Percentiles rank a stretch among this genome's conserved stretches.
phyloP scores from a whole-genome alignment of 2,329 filamentous ascomycete species.

The Trichophyton equinum region DNA sequence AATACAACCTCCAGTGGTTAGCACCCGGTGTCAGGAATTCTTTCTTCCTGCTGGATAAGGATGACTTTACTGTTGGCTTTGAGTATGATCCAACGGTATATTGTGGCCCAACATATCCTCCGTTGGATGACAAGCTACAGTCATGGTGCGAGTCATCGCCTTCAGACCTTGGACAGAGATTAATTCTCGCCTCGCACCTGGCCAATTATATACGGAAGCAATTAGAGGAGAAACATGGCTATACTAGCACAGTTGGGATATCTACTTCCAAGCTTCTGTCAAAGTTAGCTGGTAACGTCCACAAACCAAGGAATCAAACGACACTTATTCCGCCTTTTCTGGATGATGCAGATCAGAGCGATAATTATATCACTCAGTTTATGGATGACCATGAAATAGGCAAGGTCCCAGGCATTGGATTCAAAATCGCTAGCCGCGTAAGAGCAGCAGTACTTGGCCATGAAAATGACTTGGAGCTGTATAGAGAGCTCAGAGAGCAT shows the following conservation, averaged over 20 bases:
- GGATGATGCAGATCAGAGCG: background rate
- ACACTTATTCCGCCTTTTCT: conserved; percentile 57
- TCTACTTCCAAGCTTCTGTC: conserved; percentile 76
- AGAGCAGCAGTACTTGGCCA: conserved; percentile 47
- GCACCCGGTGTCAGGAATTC: conserved; percentile 54
- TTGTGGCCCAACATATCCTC: conserved; percentile 51
- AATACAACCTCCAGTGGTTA: conserved; percentile 63
- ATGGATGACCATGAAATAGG: conserved; percentile 65
- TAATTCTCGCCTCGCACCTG: conserved; percentile 70
- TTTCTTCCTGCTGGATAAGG: conserved; percentile 64
- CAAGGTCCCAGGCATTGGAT: conserved; percentile 75
- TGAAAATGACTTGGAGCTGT: conserved; percentile 23
- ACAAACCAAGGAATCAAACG: conserved; percentile 84
- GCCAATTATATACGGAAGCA: conserved; percentile 59
- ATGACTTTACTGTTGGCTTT: conserved; percentile 71
- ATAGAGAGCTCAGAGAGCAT: conserved; percentile 27
- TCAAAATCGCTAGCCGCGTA: conserved; percentile 58
- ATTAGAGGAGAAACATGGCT: conserved; percentile 64
- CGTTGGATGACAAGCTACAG: conserved; percentile 9
- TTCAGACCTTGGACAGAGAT: conserved; percentile 37
- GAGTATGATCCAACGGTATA: conserved; percentile 57
- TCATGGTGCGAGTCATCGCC: conserved; percentile 10
- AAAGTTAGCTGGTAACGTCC: conserved; percentile 69
- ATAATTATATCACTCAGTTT: conserved; percentile 51
- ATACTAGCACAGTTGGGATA: conserved; percentile 77